Evolutionary conservation across 495 filamentous ascomycete genomes (phyloP).

Genomic region (Niebla homalea): DNA sequence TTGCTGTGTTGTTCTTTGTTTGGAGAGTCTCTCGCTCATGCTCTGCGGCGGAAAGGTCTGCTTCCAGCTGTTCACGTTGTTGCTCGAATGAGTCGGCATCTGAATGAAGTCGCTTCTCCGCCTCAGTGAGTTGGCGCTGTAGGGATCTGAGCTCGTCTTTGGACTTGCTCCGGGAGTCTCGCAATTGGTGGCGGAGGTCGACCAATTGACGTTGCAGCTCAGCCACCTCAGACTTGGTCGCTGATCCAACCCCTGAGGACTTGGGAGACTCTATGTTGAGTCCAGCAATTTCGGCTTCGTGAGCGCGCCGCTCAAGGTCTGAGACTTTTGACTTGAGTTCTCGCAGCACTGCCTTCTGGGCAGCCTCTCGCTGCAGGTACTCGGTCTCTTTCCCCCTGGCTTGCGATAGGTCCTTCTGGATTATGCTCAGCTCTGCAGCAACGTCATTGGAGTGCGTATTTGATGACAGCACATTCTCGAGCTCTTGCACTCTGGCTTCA

Average conservation of each 20-base stretch:
- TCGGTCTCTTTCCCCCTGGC: conserved; percentile 50
- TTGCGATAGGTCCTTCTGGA: conserved; percentile 48
- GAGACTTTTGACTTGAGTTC: conserved; percentile 41
- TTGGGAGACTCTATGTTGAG: conserved; percentile 32
- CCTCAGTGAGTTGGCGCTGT: conserved; percentile 23
- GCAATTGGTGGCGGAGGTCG: conserved; percentile 44
- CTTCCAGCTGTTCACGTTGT: conserved; percentile 22
- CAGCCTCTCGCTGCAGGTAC: conserved; percentile 46
- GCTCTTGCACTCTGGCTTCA: conserved; percentile 42
- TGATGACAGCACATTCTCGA: conserved; percentile 38
- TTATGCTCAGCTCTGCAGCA: conserved; percentile 42
- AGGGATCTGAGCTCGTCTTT: conserved; percentile 22
- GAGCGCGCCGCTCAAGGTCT: conserved; percentile 43
- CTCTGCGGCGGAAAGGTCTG: conserved; percentile 18
- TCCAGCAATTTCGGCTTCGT: conserved; percentile 38
- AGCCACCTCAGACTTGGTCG: conserved; percentile 47
- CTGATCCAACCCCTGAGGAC: conserved; percentile 33
- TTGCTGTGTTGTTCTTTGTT: conserved; percentile 17
- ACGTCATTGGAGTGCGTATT: conserved; percentile 15
- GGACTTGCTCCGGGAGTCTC: conserved; percentile 41
- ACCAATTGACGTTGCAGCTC: conserved; percentile 50
- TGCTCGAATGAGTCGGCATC: conserved; percentile 14
- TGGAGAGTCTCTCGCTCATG: conserved; percentile 21
- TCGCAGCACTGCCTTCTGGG: conserved; percentile 41
- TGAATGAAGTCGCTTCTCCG: conserved; percentile 12